A percentile compares a stretch with the other conserved stretches of the same genome.
These are phyloP conservation scores for Dinochytrium kinnereticum DNA, from an alignment of 371 early-diverging fungal species.

Conservation along the genomic window DNA sequence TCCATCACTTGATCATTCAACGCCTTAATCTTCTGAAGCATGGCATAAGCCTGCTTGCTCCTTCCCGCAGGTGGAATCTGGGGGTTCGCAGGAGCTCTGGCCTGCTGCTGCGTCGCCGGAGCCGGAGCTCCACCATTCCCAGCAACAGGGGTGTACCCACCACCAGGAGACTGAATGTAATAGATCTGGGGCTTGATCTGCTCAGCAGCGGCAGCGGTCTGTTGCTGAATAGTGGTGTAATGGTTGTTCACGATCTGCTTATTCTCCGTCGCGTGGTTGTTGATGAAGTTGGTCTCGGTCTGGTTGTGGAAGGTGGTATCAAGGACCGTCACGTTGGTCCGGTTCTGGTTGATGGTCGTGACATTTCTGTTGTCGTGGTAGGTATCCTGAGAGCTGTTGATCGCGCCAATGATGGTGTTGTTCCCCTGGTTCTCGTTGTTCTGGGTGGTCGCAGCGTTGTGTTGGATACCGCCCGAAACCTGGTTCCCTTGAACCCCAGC, in stretches of 20 bases:
- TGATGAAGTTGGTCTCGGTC: background rate
- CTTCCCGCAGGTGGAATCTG: background rate
- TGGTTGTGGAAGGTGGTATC: constrained; percentile 13
- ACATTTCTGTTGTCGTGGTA: background rate
- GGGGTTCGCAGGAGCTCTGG: background rate
- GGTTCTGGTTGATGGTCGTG: background rate
- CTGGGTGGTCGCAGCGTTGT: constrained; percentile 3
- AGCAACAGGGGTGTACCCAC: background rate
- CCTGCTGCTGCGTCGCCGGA: too few relatives aligned
- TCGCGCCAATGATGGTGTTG: background rate
- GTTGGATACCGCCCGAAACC: background rate
- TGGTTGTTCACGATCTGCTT: background rate
- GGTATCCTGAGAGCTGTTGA: background rate
- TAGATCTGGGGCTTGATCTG: background rate
- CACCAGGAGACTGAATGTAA: background rate
- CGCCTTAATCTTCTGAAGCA: constrained; percentile 2
- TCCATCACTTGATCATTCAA: constrained; percentile 10
- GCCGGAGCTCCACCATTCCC: background rate
- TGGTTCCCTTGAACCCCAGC: background rate
- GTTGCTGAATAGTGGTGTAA: background rate
- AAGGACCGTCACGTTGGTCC: background rate
- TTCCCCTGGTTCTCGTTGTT: background rate
- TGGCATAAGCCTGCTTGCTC: background rate
- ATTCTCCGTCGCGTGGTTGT: background rate
- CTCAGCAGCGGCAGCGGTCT: background rate